Percentiles rank a stretch among this genome's conserved stretches.
Conservation (phyloP, 1,284 basidiomycete genomes). For the Tilletia walkeri region DNA sequence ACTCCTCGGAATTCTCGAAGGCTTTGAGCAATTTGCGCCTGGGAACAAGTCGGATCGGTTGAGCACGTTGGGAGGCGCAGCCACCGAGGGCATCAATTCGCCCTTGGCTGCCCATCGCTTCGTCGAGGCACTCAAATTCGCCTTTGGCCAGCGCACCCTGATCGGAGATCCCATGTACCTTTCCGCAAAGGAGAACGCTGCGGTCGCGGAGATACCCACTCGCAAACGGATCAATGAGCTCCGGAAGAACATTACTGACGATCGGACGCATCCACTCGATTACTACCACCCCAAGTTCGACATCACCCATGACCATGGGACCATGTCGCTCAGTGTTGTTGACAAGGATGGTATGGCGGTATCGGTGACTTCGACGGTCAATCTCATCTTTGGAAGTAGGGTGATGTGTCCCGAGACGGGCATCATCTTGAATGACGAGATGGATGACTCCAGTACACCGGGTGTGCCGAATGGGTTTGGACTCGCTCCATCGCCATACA, state of each 20-base stretch:
- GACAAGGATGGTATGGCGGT: constrained; percentile 57
- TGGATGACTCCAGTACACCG: constrained; percentile 57
- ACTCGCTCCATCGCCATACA: constrained; percentile 71
- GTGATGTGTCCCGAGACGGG: constrained; percentile 59
- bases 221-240: constrained; percentile 40
- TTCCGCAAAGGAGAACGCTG: background rate
- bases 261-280: constrained; percentile 69
- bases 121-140: constrained; percentile 57
- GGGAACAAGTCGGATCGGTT: background rate
- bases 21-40: constrained; percentile 50
- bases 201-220: constrained; percentile 49
- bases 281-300: constrained; percentile 56
- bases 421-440: constrained; percentile 54
- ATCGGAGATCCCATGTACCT: constrained; percentile 58
- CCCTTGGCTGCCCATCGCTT: constrained; percentile 53
- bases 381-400: constrained; percentile 55
- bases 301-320: constrained; percentile 54
- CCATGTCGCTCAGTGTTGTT: constrained; percentile 56
- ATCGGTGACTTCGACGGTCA: constrained; percentile 58
- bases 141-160: constrained; percentile 57
- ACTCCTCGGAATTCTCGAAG: constrained; percentile 56
- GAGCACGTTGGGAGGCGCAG: constrained; percentile 4
- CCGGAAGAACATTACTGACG: constrained; percentile 56
- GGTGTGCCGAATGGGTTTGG: constrained; percentile 57
- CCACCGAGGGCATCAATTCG: background rate